Evolutionary conservation across 2,329 filamentous ascomycete species (phyloP), one percentile per base, ranked within the genome.

Genomic region (Ophiostoma populinum): DNA sequence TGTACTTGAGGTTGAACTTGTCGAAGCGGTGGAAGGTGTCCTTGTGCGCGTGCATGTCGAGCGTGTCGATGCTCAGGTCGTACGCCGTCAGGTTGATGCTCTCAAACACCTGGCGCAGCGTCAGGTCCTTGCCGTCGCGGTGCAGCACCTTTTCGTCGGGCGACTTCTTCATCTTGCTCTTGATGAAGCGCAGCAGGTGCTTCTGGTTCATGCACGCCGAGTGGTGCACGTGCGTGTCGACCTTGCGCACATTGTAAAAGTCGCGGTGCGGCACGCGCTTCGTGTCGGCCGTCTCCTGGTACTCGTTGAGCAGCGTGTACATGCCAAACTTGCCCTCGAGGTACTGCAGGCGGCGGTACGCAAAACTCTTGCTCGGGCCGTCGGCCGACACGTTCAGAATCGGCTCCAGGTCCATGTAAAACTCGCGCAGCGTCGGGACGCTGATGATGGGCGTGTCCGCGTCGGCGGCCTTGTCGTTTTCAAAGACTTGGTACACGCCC

Each of bases 171-270:
- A 98, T 94, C 60, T 98, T 98, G 58, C 85, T 93, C 59, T 98
- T 98, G 63, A 98, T 98, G 57, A 98, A 98, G 36, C 90, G 82
- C 41, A 98, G 63, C 38, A 98, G 61, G 66, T 98, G 90, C 58
- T 98, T 98, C 56, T 98, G 90, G 52, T 98, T 98, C 90, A 98
- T 98, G 54, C 90, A 98, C 17, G 90, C 90, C 12, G 90, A 98
- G 55, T 98, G 90, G 53, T 98, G 90, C 47, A 98, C 90, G 65
- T 98, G 90, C 7, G 90, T 98, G 52, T 98, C 90, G 34, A 98
- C 90, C 55, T 98, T 98, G 51, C 90, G 72, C 32, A 98, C 90
- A 51, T 98, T 98, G 63, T 98, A 98, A 52, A 98, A 98, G 56
- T 98, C 90, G 61, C 90, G 75, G 56, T 98, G 90, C 3, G 90